Conservation (phyloP, 345 rosid species). For the Syzygium grande region DNA sequence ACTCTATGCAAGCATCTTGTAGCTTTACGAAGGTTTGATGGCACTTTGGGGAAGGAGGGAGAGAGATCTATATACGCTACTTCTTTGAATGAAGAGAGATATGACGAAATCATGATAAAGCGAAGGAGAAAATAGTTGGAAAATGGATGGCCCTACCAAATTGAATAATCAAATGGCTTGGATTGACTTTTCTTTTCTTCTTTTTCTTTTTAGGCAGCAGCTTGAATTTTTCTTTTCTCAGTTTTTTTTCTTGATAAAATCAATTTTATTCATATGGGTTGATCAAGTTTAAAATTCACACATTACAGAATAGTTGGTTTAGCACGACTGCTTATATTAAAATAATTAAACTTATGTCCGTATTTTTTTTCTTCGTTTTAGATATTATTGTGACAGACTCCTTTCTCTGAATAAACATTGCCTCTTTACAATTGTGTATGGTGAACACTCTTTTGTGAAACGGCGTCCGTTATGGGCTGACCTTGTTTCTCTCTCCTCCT, state of each 20-base stretch:
- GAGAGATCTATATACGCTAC: background rate
- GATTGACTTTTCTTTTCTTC: background rate
- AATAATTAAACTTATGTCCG: background rate
- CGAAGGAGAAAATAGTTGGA: background rate
- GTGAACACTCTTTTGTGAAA: no score
- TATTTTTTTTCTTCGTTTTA: no score
- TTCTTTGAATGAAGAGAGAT: background rate
- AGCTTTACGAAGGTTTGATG: conserved; percentile 2
- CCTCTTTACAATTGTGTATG: no score
- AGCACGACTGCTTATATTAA: background rate
- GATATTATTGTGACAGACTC: no score
- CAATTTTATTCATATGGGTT: background rate
- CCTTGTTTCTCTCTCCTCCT: no score
- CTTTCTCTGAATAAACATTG: no score
- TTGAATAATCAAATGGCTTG: background rate
- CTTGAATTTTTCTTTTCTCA: background rate
- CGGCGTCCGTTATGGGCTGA: no score
- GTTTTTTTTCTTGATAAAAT: background rate
- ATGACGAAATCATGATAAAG: background rate
- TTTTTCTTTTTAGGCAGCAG: background rate
- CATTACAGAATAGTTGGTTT: background rate
- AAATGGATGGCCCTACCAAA: background rate
- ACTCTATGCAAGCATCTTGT: conserved; percentile 13
- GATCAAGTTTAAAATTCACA: background rate
- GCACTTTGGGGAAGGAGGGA: background rate